Evolutionary conservation across 2,329 filamentous ascomycete genomes (phyloP).

Genomic region (Aspergillus sojae): DNA sequence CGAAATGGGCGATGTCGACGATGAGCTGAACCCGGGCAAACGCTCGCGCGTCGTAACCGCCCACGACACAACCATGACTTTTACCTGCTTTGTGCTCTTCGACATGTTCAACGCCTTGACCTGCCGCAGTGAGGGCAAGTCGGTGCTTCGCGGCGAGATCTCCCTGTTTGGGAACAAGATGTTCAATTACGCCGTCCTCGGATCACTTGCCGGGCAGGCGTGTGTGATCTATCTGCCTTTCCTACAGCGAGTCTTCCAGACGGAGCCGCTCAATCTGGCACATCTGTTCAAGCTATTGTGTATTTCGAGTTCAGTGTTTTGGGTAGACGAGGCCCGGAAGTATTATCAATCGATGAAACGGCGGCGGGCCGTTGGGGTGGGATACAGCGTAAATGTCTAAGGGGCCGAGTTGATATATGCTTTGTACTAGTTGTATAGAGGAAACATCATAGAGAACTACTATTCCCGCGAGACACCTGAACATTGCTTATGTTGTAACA

Average conservation of each 20-base stretch:
- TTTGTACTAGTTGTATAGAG: slow-evolving; percentile 11
- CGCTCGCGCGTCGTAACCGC: slow-evolving; percentile 71
- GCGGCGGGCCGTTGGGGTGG: slow-evolving; percentile 36
- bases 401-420: background rate
- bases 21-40: slow-evolving; percentile 41
- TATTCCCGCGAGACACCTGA: background rate
- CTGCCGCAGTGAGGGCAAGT: slow-evolving; percentile 90
- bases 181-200: slow-evolving; percentile 93
- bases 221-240: slow-evolving; percentile 94
- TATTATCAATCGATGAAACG: slow-evolving; percentile 50
- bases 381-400: slow-evolving; percentile 47
- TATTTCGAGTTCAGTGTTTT: slow-evolving; percentile 89
- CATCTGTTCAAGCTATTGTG: slow-evolving; percentile 74
- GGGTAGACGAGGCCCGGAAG: slow-evolving; percentile 90
- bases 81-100: slow-evolving; percentile 97
- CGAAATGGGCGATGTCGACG: slow-evolving; percentile 77
- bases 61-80: slow-evolving; percentile 98
- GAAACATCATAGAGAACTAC: background rate
- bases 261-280: slow-evolving; percentile 73
- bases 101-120: slow-evolving; percentile 99
- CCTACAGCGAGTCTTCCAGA: slow-evolving; percentile 93
- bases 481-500: background rate
- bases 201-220: slow-evolving; percentile 81
- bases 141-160: slow-evolving; percentile 81
- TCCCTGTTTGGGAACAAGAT: slow-evolving; percentile 83